phyloP scores from a whole-genome alignment of 1,284 basidiomycete genomes.

The Tilletiopsis washingtonensis region DNA sequence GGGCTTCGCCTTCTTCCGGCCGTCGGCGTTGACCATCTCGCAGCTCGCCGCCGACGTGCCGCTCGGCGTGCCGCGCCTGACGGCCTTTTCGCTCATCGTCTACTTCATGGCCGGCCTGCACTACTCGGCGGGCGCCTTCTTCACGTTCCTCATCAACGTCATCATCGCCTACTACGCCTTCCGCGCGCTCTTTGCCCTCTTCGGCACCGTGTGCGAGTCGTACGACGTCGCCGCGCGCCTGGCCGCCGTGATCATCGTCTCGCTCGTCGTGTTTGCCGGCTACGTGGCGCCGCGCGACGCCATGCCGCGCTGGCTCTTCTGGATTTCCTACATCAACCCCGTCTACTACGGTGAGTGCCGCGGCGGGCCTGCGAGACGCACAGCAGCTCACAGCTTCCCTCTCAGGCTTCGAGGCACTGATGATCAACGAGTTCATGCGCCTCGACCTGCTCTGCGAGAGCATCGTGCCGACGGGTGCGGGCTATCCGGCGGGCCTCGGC shows the following conservation, averaged over 20 bases:
- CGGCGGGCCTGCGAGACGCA: too few species aligned
- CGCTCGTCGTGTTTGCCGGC: conserved; percentile 30
- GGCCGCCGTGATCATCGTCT: conserved; percentile 31
- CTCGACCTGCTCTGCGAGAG: conserved; percentile 21
- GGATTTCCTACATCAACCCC: conserved; percentile 50
- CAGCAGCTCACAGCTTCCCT: too few species aligned
- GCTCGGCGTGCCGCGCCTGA: conserved; percentile 48
- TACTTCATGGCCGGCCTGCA: conserved; percentile 41
- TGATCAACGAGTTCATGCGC: conserved; percentile 51
- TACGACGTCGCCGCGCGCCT: conserved; percentile 28
- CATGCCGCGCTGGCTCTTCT: conserved; percentile 83
- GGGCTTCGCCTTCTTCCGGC: conserved; percentile 41
- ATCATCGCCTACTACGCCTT: conserved; percentile 29
- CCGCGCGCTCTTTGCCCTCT: conserved; percentile 30
- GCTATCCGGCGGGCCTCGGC: conserved; percentile 17
- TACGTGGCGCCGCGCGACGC: conserved; percentile 45
- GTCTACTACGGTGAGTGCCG: conserved; percentile 69
- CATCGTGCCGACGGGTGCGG: conserved; percentile 17
- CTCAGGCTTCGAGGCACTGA: conserved; percentile 65
- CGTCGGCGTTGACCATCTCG: conserved; percentile 35
- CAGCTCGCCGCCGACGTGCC: conserved; percentile 47
- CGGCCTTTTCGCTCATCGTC: conserved; percentile 48
- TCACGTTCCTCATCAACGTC: conserved; percentile 55
- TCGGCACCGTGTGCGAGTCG: conserved; percentile 27
- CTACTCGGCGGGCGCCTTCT: conserved; percentile 37